phyloP scores from a whole-genome alignment of 2,329 filamentous ascomycete species.

The Pseudogymnoascus sp. region DNA sequence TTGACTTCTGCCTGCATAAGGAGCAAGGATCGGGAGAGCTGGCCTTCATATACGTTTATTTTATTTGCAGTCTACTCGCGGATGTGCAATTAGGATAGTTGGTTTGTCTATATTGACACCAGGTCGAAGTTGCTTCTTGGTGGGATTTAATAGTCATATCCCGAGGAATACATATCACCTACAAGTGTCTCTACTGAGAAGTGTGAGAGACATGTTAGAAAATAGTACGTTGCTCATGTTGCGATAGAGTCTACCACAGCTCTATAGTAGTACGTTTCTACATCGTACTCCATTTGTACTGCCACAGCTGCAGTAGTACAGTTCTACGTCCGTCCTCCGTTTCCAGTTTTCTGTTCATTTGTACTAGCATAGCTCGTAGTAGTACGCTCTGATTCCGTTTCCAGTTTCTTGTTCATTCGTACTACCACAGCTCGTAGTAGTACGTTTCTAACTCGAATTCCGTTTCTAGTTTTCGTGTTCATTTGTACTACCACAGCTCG shows the following conservation, averaged over 20 bases:
- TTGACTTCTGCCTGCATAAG: too few relatives aligned
- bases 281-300: neutral
- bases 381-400: neutral
- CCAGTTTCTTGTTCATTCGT: neutral
- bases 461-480: too few relatives aligned
- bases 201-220: neutral
- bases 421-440: too few relatives aligned
- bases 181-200: neutral
- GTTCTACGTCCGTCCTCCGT: slow-evolving; percentile 7
- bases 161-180: neutral
- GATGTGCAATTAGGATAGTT: too few relatives aligned
- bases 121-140: neutral
- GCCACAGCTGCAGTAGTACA: too few relatives aligned
- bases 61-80: neutral
- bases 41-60: neutral
- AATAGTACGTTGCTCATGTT: neutral
- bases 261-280: neutral
- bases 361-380: too few relatives aligned
- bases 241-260: neutral
- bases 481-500: neutral
- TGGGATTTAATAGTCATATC: neutral
- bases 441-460: too few relatives aligned
- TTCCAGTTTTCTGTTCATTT: neutral
- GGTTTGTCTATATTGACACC: too few relatives aligned
- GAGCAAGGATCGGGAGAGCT: neutral